Evolutionary conservation across 2,329 filamentous ascomycete genomes (phyloP).

Genomic region (Fusarium verrucosum): DNA sequence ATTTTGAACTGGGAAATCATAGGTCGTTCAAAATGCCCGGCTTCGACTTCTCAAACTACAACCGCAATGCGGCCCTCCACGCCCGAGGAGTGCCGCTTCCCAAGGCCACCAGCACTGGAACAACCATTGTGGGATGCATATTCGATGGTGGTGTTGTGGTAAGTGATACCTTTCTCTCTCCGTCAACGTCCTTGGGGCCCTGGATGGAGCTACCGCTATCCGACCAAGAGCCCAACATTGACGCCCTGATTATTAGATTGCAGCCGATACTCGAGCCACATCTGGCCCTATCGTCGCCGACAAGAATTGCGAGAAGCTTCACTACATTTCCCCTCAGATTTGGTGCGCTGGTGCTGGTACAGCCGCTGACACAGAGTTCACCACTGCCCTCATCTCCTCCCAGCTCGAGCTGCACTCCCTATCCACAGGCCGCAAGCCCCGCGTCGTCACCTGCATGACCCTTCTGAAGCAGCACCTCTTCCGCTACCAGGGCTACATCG

Average conservation of each 20-base stretch:
- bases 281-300: constrained; percentile 98
- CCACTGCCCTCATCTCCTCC: constrained; percentile 96
- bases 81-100: constrained; percentile 92
- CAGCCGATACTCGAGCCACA: constrained; percentile 96
- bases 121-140: constrained; percentile 97
- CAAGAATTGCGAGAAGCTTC: constrained; percentile 99
- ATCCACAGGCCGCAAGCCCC: constrained; percentile 94
- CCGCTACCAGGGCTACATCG: constrained; percentile 96
- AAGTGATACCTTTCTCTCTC: constrained; percentile 49
- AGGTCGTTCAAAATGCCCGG: constrained; percentile 77
- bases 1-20: constrained; percentile 22
- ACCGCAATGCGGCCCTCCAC: constrained; percentile 96
- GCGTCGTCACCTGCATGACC: constrained; percentile 99
- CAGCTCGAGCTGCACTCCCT: constrained; percentile 97
- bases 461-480: constrained; percentile 99
- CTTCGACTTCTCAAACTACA: constrained; percentile 99
- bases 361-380: constrained; percentile 98
- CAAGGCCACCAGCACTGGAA: constrained; percentile 98
- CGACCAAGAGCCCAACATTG: constrained; percentile 22
- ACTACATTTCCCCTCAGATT: constrained; percentile 98
- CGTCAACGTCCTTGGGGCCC: neutral
- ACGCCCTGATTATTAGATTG: constrained; percentile 69
- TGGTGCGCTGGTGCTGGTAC: constrained; percentile 99
- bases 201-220: constrained; percentile 9
- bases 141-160: constrained; percentile 96